Percentiles rank a stretch among this genome's conserved stretches.
Evolutionary conservation across 2,329 filamentous ascomycete species (phyloP).

Genomic region (Sordariomycetes sp.): DNA sequence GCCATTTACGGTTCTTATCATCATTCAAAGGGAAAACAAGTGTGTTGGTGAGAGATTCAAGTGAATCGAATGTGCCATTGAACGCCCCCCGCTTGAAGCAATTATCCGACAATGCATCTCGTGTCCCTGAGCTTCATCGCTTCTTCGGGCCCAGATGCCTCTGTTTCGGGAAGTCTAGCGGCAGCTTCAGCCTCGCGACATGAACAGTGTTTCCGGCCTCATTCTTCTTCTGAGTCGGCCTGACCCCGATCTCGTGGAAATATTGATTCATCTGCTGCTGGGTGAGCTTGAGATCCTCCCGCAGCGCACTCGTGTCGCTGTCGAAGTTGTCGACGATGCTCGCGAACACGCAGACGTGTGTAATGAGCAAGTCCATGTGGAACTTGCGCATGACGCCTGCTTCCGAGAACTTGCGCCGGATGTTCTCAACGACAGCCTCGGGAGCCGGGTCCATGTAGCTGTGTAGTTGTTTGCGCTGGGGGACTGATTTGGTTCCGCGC

Average conservation of each 20-base stretch:
- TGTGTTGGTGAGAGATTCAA: too few relatives aligned
- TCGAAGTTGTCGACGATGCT: constrained; percentile 66
- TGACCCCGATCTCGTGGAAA: constrained; percentile 68
- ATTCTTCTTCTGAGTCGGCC: constrained; percentile 51
- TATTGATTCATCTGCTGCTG: constrained; percentile 63
- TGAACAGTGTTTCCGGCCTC: constrained; percentile 43
- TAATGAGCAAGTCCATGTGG: constrained; percentile 62
- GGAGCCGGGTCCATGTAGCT: constrained; percentile 48
- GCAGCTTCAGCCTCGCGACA: constrained; percentile 65
- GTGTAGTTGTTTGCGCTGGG: constrained; percentile 52
- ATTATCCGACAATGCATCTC: too few relatives aligned
- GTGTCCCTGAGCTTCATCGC: constrained; percentile 6
- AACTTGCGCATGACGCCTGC: constrained; percentile 58
- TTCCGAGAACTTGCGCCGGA: constrained; percentile 61
- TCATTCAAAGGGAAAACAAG: too few relatives aligned
- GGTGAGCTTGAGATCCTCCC: constrained; percentile 64
- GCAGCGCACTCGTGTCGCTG: constrained; percentile 60
- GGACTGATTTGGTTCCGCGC: constrained; percentile 41
- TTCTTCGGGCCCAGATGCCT: constrained; percentile 13
- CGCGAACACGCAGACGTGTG: constrained; percentile 63
- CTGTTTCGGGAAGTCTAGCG: constrained; percentile 72
- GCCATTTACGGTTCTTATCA: too few relatives aligned
- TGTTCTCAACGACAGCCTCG: constrained; percentile 54
- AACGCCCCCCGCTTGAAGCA: too few relatives aligned
- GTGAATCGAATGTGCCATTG: too few relatives aligned